A percentile compares a stretch with the other conserved stretches of the same genome.
Evolutionary conservation across 2,329 filamentous ascomycete genomes (phyloP).

Genomic region (Cladophialophora psammophila): DNA sequence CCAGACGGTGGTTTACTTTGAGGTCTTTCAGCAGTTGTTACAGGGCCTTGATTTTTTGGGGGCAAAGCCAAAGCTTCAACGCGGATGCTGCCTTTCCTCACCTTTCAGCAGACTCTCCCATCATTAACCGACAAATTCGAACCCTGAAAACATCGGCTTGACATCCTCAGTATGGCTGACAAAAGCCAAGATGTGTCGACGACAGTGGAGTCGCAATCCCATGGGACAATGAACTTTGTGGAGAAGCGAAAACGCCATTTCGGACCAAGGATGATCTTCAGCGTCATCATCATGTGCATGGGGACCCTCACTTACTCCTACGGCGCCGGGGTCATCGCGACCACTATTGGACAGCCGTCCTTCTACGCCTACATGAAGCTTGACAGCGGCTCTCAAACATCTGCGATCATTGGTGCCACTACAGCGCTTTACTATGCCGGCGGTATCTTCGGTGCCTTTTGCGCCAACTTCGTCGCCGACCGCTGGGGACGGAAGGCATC

Average conservation of each 20-base stretch:
- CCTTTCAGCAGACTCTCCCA: too few species aligned
- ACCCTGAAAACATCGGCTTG: too few species aligned
- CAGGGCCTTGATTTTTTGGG: neutral
- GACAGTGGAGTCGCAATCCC: neutral
- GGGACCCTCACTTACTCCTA: neutral
- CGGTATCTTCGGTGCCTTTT: neutral
- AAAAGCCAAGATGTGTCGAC: neutral
- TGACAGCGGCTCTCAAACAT: neutral
- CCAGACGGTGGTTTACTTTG: too few species aligned
- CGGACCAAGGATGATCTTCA: neutral
- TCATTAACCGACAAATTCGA: too few species aligned
- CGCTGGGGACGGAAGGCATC: neutral
- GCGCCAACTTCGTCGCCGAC: neutral
- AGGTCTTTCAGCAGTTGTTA: neutral
- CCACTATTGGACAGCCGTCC: neutral
- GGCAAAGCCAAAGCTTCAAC: neutral
- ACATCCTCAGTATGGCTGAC: neutral
- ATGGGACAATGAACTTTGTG: neutral
- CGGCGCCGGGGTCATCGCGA: neutral
- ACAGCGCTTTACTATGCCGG: neutral
- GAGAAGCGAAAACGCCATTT: neutral
- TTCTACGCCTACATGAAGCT: conserved; percentile 2
- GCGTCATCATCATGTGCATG: neutral
- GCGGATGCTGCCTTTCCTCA: neutral
- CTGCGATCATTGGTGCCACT: neutral